Evolutionary conservation across 140 eudicot species (phyloP).

Genomic region (Ambrosia hybrid): DNA sequence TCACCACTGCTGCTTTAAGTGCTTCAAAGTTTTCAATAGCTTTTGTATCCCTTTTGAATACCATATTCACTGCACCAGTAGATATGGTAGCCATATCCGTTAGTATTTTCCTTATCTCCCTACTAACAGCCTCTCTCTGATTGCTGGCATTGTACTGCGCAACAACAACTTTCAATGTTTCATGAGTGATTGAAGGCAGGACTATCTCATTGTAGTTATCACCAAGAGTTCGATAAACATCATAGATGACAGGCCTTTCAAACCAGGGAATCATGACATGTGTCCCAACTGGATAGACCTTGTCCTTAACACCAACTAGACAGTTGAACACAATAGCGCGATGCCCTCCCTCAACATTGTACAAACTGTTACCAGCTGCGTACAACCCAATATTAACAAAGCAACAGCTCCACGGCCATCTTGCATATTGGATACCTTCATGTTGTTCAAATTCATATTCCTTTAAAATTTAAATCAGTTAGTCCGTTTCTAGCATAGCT

Average conservation of each 20-base stretch:
- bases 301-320: conserved; percentile 74
- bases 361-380: conserved; percentile 77
- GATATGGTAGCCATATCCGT: conserved; percentile 62
- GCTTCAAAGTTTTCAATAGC: too few relatives aligned
- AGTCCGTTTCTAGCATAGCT: too few relatives aligned
- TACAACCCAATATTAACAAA: conserved; percentile 66
- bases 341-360: conserved; percentile 98
- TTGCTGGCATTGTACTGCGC: conserved; percentile 98
- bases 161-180: conserved; percentile 93
- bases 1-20: too few relatives aligned
- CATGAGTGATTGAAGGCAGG: conserved; percentile 90
- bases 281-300: conserved; percentile 98
- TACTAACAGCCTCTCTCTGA: conserved; percentile 98
- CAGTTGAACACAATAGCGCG: conserved; percentile 95
- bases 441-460: conserved; percentile 62
- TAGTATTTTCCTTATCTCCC: conserved; percentile 79
- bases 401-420: conserved; percentile 74
- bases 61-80: too few relatives aligned
- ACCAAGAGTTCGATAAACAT: conserved; percentile 90
- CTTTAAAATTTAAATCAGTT: neutral
- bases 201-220: conserved; percentile 91
- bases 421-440: conserved; percentile 76
- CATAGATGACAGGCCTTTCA: conserved; percentile 93
- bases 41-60: too few relatives aligned
- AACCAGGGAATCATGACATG: conserved; percentile 95